Percentiles rank a stretch among this genome's conserved stretches.
phyloP scores from a whole-genome alignment of 345 rosid species.

The Salix exigua region DNA sequence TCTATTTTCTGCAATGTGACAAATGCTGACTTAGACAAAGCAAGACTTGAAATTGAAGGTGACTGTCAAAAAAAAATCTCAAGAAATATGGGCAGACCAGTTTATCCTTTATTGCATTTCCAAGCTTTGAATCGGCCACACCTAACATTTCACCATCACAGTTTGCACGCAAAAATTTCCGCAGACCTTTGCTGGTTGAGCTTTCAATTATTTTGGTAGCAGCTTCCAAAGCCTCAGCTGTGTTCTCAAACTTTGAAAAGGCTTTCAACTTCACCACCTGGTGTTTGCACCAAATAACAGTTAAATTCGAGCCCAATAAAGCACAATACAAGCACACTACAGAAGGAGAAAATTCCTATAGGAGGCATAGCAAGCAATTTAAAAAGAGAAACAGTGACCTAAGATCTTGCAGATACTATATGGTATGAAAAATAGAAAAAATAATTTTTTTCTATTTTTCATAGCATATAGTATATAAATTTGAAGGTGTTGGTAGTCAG shows the following conservation, averaged over 20 bases:
- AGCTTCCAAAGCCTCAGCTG: slow-evolving; percentile 78
- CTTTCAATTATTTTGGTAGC: slow-evolving; percentile 69
- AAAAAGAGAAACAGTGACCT: background rate
- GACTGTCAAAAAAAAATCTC: background rate
- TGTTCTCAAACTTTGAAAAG: slow-evolving; percentile 85
- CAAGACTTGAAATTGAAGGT: background rate
- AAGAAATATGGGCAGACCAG: slow-evolving; percentile 41
- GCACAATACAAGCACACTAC: background rate
- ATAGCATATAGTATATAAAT: background rate
- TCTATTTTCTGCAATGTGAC: slow-evolving; percentile 64
- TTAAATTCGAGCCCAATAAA: background rate
- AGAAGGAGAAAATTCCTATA: background rate
- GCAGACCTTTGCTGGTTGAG: slow-evolving; percentile 64
- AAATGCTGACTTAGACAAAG: slow-evolving; percentile 7
- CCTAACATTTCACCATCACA: slow-evolving; percentile 67
- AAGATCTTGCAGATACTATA: background rate
- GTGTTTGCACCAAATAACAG: background rate
- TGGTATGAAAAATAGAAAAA: background rate
- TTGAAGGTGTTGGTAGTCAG: background rate
- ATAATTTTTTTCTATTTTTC: too few relatives aligned
- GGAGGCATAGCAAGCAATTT: background rate
- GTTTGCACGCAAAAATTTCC: slow-evolving; percentile 69
- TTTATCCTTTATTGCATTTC: slow-evolving; percentile 84
- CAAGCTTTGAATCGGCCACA: slow-evolving; percentile 92
- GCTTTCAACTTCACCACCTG: slow-evolving; percentile 81